These are phyloP conservation scores for Podospora pseudocomata DNA, from an alignment of 495 filamentous ascomycete genomes.

Conservation along the genomic window DNA sequence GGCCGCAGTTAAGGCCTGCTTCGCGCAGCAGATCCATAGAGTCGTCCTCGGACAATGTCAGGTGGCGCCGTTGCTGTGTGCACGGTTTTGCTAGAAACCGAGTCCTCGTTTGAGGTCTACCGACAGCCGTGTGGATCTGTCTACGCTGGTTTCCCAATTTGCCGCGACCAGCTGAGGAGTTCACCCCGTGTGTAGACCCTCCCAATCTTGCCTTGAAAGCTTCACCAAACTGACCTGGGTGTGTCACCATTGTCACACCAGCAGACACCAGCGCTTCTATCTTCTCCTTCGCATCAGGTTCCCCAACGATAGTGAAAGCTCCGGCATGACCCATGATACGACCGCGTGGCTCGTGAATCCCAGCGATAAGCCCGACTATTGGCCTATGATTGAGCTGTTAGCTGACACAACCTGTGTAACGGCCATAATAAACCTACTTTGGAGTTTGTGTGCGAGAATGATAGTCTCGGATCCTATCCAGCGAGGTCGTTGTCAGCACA, in stretches of 20 bases:
- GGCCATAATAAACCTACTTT: slow-evolving; percentile 50
- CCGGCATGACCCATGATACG: slow-evolving; percentile 89
- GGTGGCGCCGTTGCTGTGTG: slow-evolving; percentile 48
- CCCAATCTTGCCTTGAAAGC: slow-evolving; percentile 56
- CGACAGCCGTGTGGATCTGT: slow-evolving; percentile 48
- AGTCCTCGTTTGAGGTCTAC: slow-evolving; percentile 14
- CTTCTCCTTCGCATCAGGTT: slow-evolving; percentile 63
- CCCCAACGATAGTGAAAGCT: slow-evolving; percentile 66
- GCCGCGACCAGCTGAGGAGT: slow-evolving; percentile 19
- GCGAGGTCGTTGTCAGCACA: neutral
- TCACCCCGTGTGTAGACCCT: neutral
- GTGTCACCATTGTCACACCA: slow-evolving; percentile 72
- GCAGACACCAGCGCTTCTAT: slow-evolving; percentile 64
- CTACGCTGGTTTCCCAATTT: slow-evolving; percentile 31
- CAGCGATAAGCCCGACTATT: slow-evolving; percentile 74
- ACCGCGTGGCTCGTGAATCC: slow-evolving; percentile 60
- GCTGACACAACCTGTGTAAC: neutral
- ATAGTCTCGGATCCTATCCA: slow-evolving; percentile 58
- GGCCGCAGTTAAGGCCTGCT: slow-evolving; percentile 46
- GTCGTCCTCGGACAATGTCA: slow-evolving; percentile 57
- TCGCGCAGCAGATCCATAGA: slow-evolving; percentile 57
- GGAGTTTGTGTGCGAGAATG: slow-evolving; percentile 53
- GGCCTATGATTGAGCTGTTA: slow-evolving; percentile 49
- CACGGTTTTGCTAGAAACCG: neutral
- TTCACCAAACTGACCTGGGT: slow-evolving; percentile 75